These are phyloP conservation scores for Apophysomyces ossiformis DNA, from an alignment of 371 early-diverging fungal species.

Conservation along the genomic window DNA sequence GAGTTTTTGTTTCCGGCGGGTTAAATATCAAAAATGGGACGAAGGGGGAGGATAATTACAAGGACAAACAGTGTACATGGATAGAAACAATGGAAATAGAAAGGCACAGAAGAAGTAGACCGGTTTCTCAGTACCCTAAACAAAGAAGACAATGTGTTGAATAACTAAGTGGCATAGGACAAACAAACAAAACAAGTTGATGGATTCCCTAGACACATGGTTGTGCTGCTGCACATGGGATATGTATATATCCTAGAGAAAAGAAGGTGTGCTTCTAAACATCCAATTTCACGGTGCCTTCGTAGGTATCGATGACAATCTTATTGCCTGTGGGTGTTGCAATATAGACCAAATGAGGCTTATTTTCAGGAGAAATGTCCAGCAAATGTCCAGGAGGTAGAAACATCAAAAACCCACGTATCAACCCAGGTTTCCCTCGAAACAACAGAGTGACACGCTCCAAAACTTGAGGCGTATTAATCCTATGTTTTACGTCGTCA, in stretches of 20 bases:
- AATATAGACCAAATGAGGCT: constrained; percentile 27
- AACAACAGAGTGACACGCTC: constrained; percentile 37
- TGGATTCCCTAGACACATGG: no score
- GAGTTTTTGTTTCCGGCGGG: no score
- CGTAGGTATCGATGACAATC: constrained; percentile 31
- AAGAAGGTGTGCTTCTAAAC: background rate
- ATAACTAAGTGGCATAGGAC: no score
- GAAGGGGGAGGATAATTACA: background rate
- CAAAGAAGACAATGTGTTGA: no score
- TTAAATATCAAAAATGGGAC: no score
- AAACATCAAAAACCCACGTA: constrained; percentile 41
- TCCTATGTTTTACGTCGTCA: constrained; percentile 16
- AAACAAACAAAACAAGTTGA: no score
- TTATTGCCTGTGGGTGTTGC: constrained; percentile 35
- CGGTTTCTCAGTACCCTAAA: no score
- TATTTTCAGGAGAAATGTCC: constrained; percentile 30
- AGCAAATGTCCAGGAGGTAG: constrained; percentile 41
- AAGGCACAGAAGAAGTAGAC: no score
- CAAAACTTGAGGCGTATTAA: constrained; percentile 43
- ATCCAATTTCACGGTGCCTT: constrained; percentile 30
- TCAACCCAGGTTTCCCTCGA: constrained; percentile 37
- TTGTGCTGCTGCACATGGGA: no score
- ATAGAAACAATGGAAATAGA: background rate
- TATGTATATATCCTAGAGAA: no score
- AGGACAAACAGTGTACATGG: constrained; percentile 2